Evolutionary conservation across 331 rosid species (phyloP), one percentile per base, ranked within the genome.

Genomic region (Spiraea crenata): DNA sequence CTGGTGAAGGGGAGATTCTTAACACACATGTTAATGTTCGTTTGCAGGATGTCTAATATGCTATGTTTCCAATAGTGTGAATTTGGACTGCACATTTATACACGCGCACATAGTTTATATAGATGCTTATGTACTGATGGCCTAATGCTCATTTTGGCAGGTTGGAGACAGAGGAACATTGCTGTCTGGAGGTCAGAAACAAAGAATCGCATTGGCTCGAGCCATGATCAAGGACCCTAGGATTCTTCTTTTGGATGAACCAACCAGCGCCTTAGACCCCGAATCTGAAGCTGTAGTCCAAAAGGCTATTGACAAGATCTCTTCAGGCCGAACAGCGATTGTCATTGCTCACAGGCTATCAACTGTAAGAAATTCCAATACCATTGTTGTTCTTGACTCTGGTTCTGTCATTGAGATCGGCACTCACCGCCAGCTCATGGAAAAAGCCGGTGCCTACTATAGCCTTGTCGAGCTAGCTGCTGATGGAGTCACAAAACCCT

Each of bases 121-220:
- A 37, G 7, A 61, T 68, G 35, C 31, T 4, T 34, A 41, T 11
- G 45, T 37, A 60, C 6, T 68, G 56, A 59, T 62, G 34, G 8
- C 65, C 35, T 63, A 54, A 34, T 2, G 71, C 58, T 72, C 35
- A 44, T 14, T 61, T 71, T 48, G 75, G 69, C 83, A 93, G 97
- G 97, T 76, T 74, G 98, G 98, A 46, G 96, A 90, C 48, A 74
- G 84, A 57, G 98, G 97, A 34, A 76, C 92, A 69, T 87, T 85
- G 48, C 89, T 93, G 47, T 93, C 97, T 4, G 97, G 98, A 25
- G 98, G 96, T 74, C 97, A 93, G 60, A 93, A 89, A 84, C 98
- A 93, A 71, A 69, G 96, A 77, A 89, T 93, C 57, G 96, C 97
- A 19, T 75, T 93, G 84, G 95, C 98, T 50, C 76, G 96, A 77